A percentile compares a stretch with the other conserved stretches of the same genome.
These are phyloP conservation scores for Fagopyrum homotropicum DNA, from an alignment of 148 eudicot genomes.

Conservation along the genomic window DNA sequence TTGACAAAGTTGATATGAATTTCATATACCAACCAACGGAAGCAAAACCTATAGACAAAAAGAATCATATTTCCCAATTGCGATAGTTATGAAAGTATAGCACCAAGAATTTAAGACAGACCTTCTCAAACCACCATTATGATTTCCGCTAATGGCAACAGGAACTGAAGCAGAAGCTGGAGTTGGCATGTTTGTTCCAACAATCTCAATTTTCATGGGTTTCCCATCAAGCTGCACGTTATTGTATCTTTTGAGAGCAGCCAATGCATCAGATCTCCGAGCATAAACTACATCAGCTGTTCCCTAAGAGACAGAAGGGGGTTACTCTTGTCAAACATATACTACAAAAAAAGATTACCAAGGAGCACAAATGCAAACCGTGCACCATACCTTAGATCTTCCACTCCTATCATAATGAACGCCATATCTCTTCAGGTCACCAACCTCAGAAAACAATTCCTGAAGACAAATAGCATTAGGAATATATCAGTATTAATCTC, in stretches of 20 bases:
- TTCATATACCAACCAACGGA: neutral
- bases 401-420: slow-evolving; percentile 45
- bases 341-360: neutral
- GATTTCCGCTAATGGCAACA: slow-evolving; percentile 23
- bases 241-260: slow-evolving; percentile 39
- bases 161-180: slow-evolving; percentile 21
- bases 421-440: slow-evolving; percentile 34
- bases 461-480: neutral
- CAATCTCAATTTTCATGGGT: slow-evolving; percentile 42
- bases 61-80: neutral
- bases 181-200: slow-evolving; percentile 28
- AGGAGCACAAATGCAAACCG: slow-evolving; percentile 4
- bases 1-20: neutral
- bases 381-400: slow-evolving; percentile 37
- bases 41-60: neutral
- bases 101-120: neutral
- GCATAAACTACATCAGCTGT: slow-evolving; percentile 43
- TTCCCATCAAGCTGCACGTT: slow-evolving; percentile 46
- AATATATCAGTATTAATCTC: no score
- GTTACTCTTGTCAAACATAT: slow-evolving; percentile 17
- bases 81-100: neutral
- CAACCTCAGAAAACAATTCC: slow-evolving; percentile 40
- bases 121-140: slow-evolving; percentile 21
- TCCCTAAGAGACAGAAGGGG: slow-evolving; percentile 28
- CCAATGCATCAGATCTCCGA: slow-evolving; percentile 33